Evolutionary conservation across 1,284 basidiomycete genomes (phyloP), one percentile per base, ranked within the genome.

Genomic region (Melampsora americana): DNA sequence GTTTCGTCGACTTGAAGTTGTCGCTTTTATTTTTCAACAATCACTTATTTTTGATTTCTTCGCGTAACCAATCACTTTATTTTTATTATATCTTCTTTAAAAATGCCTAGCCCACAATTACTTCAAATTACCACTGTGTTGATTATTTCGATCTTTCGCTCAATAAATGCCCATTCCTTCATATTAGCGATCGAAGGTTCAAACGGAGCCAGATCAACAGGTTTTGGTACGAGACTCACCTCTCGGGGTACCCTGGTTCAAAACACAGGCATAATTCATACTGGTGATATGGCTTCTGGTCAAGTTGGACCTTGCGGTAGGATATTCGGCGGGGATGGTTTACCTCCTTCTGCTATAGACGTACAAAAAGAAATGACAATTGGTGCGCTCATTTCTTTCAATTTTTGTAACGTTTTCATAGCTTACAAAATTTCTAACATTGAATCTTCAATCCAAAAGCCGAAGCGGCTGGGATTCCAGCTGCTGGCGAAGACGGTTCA

Each of bases 291-390:
- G 20, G 30, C 14, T 14, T 23, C 71, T 5, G 65, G 65, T n/a
- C 26, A n/a, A 7, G 56, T 65, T 5, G 65, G 61, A 30, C 71
- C 71, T 35, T 74, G 71, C 28, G 71, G 71, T 44, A 74, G 71
- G 53, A 74, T 74, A 56, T 74, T 74, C 42, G 71, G 71, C 20
- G 71, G 71, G 18, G 64, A 66, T 60, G 71, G 65, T 20, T 60
- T 74, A 16, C 56, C 64, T 16, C 28, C 64, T 28, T 74, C 65
- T 60, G 64, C 65, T 48, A 65, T 74, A 12, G 71, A 74, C 46
- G 64, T 74, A 32, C 44, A 65, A 7, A 65, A 74, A 74, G 71
- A 74, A 56, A 53, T 74, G 32, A 64, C 62, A 30, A 56, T 20
- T 14, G 65, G 71, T 74, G 59, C 42, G 71, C 30, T 26, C 28